These are phyloP conservation scores for Myriosclerotinia duriaeana DNA, from an alignment of 2,329 filamentous ascomycete species.

Conservation along the genomic window DNA sequence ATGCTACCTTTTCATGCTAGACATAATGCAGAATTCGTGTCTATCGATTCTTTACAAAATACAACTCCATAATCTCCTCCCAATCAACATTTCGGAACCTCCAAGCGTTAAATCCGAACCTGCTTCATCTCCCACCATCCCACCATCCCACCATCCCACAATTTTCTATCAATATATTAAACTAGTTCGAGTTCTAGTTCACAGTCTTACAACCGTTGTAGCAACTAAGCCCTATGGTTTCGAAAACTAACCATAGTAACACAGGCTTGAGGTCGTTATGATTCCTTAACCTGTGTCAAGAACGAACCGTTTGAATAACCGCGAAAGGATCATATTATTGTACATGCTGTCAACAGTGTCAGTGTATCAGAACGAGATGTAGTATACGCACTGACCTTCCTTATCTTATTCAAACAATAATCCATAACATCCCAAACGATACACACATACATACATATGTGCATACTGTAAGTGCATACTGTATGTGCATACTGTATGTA, in stretches of 20 bases:
- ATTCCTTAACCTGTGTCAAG: neutral
- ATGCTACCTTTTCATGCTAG: neutral
- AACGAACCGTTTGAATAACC: neutral
- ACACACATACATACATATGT: neutral
- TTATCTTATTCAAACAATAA: neutral
- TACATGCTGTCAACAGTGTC: neutral
- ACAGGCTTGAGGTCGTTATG: neutral
- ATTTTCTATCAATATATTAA: neutral
- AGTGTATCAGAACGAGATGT: neutral
- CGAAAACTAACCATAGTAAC: neutral
- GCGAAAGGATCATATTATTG: neutral
- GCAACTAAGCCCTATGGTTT: slow-evolving; percentile 1
- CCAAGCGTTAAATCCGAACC: neutral
- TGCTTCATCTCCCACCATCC: too few relatives aligned
- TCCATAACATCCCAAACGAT: neutral
- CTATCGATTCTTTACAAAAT: neutral
- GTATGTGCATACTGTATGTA: neutral
- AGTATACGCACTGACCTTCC: neutral
- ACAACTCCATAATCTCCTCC: neutral
- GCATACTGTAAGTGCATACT: too few relatives aligned
- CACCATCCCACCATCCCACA: neutral
- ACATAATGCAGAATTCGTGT: neutral
- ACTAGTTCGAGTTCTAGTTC: neutral
- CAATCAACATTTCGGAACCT: neutral
- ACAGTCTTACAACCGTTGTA: neutral